phyloP scores from a whole-genome alignment of 2,329 filamentous ascomycete species.

The Daldinia sp. region DNA sequence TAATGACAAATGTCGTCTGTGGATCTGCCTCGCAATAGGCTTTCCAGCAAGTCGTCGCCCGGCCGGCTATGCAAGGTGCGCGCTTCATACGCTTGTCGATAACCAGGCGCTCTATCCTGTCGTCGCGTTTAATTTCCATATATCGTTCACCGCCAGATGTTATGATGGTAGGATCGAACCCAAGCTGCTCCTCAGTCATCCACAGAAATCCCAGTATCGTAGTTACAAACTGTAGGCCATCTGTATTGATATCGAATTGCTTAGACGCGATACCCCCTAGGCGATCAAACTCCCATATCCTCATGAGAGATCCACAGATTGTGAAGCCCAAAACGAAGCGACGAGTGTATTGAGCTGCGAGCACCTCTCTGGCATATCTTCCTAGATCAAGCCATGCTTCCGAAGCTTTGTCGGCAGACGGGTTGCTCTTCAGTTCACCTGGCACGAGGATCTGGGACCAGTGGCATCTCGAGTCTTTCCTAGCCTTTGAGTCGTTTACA shows the following conservation, averaged over 20 bases:
- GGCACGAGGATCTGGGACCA: conserved; percentile 52
- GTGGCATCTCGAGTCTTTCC: conserved; percentile 21
- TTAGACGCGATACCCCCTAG: conserved; percentile 54
- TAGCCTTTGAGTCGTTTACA: conserved; percentile 31
- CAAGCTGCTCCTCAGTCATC: conserved; percentile 52
- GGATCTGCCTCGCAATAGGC: conserved; percentile 49
- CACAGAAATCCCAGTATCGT: conserved; percentile 52
- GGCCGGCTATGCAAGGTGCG: conserved; percentile 47
- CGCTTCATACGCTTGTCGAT: conserved; percentile 50
- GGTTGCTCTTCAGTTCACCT: conserved; percentile 55
- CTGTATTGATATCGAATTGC: conserved; percentile 55
- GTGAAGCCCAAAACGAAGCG: conserved; percentile 59
- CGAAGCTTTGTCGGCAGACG: conserved; percentile 44
- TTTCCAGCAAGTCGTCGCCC: conserved; percentile 56
- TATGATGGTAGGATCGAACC: conserved; percentile 57
- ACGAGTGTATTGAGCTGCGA: conserved; percentile 51
- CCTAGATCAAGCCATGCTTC: conserved; percentile 53
- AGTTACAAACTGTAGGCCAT: conserved; percentile 50
- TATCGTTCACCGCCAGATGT: conserved; percentile 45
- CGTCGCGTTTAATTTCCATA: conserved; percentile 51
- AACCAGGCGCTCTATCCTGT: conserved; percentile 50
- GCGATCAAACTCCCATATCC: conserved; percentile 57
- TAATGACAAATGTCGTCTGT: conserved; percentile 51
- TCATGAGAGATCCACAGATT: conserved; percentile 54
- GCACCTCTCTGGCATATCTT: conserved; percentile 55